These are phyloP conservation scores for Ophiostoma australiae DNA, from an alignment of 2,329 filamentous ascomycete species.

Conservation along the genomic window DNA sequence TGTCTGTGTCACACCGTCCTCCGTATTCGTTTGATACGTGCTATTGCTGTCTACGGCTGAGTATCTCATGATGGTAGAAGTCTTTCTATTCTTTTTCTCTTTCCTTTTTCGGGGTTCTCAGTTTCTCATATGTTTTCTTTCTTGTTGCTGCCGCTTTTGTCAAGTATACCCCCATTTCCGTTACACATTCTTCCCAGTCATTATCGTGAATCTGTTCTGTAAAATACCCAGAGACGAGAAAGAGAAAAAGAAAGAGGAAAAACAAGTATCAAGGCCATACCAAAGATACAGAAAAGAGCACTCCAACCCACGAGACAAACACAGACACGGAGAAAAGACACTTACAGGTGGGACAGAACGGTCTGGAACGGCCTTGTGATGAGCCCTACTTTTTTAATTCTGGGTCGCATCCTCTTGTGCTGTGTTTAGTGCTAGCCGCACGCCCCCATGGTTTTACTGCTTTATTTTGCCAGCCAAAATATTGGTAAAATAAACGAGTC, in stretches of 20 bases:
- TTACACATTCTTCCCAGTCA: constrained; percentile 15
- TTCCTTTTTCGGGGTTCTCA: not conserved
- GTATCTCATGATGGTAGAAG: not conserved
- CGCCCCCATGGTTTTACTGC: not conserved
- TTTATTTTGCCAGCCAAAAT: not conserved
- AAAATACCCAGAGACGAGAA: not conserved
- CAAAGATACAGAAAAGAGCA: not conserved
- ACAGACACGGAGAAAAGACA: not conserved
- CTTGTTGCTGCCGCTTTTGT: not conserved
- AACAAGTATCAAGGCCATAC: not conserved
- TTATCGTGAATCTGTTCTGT: constrained; percentile 6
- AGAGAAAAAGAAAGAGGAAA: not conserved
- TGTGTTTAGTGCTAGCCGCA: not conserved
- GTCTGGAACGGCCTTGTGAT: constrained; percentile 14
- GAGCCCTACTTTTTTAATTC: constrained; percentile 7
- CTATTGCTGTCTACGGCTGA: not conserved
- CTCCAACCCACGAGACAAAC: not conserved
- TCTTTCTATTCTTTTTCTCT: not conserved
- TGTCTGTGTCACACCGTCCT: not conserved
- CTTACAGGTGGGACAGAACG: constrained; percentile 14
- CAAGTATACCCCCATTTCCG: not conserved
- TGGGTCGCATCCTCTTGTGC: not conserved
- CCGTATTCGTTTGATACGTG: not conserved
- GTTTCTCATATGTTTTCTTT: not conserved
- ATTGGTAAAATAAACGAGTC: not conserved